Percentiles rank a stretch among this genome's conserved stretches.
These are phyloP conservation scores for Caryopteris hybrid DNA, from an alignment of 305 asterid genomes.

Conservation along the genomic window DNA sequence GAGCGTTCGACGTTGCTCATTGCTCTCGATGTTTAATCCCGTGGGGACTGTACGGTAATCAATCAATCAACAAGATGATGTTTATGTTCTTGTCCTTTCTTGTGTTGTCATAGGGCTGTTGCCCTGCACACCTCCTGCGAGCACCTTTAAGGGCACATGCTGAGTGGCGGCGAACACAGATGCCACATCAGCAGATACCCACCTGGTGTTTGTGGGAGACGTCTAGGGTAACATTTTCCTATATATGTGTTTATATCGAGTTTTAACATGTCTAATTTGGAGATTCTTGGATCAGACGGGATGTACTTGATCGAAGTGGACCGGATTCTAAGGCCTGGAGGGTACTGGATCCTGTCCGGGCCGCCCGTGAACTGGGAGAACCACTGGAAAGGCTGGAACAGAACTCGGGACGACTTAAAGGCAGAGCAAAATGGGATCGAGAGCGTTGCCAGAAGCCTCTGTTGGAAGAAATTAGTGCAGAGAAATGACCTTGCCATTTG, in stretches of 20 bases:
- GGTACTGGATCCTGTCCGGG: conserved; percentile 93
- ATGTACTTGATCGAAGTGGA: conserved; percentile 86
- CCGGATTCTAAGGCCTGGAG: conserved; percentile 88
- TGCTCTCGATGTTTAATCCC: conserved; percentile 96
- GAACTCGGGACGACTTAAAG: conserved; percentile 53
- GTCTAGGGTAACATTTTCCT: background rate
- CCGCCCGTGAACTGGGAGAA: conserved; percentile 91
- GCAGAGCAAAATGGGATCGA: conserved; percentile 70
- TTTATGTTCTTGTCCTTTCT: background rate
- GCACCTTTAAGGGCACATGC: too few species aligned
- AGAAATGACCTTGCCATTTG: conserved; percentile 75
- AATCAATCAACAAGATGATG: background rate
- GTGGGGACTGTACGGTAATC: conserved; percentile 72
- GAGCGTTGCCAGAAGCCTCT: conserved; percentile 65
- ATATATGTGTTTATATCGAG: background rate
- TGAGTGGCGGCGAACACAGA: too few species aligned
- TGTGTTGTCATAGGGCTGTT: too few species aligned
- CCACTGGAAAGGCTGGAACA: conserved; percentile 83
- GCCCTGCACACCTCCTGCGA: too few species aligned
- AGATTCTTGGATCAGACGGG: conserved; percentile 51
- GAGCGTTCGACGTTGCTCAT: conserved; percentile 95
- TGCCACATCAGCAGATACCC: too few species aligned
- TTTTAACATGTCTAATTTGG: background rate
- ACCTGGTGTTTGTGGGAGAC: too few species aligned
- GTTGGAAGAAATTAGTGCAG: conserved; percentile 85